Base-by-base conservation (phyloP, 169 alveolate genomes). In the Miamiensis avidus region DNA sequence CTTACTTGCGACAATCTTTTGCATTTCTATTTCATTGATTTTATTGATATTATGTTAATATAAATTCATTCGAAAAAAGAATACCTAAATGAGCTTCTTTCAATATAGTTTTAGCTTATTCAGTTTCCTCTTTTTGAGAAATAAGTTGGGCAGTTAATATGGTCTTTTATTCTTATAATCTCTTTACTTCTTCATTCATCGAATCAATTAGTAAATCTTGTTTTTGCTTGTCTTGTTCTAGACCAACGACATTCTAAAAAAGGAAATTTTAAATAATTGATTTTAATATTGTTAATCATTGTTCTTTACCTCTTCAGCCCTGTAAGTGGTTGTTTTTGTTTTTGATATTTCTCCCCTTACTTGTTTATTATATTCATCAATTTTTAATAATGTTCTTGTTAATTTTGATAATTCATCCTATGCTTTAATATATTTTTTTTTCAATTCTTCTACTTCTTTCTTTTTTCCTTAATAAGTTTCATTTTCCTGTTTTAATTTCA, bases 371-470 rank as follows among this genome's bases (percentile, higher is more conserved):
- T 93, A 94, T 31, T 92, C 94, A 76, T 94, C 95, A 11, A 94
- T 96, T 86, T 95, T 92, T 30, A 92, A 93, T 83, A 95, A 88
- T 6, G 98, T 95, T 86, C 95, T 89, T 84, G 96, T 97, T 29
- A 97, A 91, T 84, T 96, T 97, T 86, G 97, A 96, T 76, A 96
- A 93, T 89, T 97, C 98, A 78, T 95, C 98, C 82, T 95, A 91
- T 30, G 97, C 96, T 85, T 93, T 95, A 26, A 92, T 75, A 49
- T 94, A 96, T 82, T 89, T 91, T 82, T 93, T 93, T 76, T 90
- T 82, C 27, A 91, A 93, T 77, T 92, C 96, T 65, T 91, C 96
- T 0, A 95, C 96, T 85, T 94, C 97, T 78, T 92, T 93, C 82
- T 94, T 94, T 86, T 94, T 93, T 20, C 86, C 91, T 25, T 91